These are phyloP conservation scores for Citrus sp. DNA, from an alignment of 345 rosid genomes.

Conservation along the genomic window DNA sequence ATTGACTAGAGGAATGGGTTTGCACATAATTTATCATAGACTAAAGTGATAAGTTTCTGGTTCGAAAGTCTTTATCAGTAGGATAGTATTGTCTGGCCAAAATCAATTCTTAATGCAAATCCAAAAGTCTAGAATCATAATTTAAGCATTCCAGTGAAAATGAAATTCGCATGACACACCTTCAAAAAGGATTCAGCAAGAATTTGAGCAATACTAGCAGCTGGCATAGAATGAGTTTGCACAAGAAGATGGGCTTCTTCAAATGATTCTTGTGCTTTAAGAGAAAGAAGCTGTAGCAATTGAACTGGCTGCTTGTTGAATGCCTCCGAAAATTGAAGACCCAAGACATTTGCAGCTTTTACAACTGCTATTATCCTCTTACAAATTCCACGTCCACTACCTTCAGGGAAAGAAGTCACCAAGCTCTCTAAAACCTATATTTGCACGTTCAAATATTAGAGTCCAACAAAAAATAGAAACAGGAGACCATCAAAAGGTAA, in stretches of 20 bases:
- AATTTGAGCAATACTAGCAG: constrained; percentile 86
- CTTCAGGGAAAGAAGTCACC: constrained; percentile 63
- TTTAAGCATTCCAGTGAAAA: constrained; percentile 14
- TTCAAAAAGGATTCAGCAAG: constrained; percentile 96
- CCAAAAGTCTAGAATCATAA: not conserved
- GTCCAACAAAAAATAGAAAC: constrained; percentile 17
- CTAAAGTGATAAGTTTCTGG: not conserved
- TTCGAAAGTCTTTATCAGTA: not conserved
- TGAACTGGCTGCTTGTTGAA: constrained; percentile 85
- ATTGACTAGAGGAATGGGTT: not conserved
- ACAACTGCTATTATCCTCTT: constrained; percentile 80
- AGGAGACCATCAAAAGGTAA: not conserved
- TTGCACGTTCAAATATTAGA: constrained; percentile 7
- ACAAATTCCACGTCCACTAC: constrained; percentile 80
- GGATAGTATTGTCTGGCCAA: not conserved
- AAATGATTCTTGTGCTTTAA: constrained; percentile 96
- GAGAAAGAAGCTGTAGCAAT: constrained; percentile 87
- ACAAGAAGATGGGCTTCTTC: constrained; percentile 86
- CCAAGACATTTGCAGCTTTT: constrained; percentile 82
- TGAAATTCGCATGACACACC: constrained; percentile 33
- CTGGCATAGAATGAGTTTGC: constrained; percentile 80
- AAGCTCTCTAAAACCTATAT: constrained; percentile 77
- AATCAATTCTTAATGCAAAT: not conserved
- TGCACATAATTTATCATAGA: not conserved
- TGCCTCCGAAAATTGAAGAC: constrained; percentile 84